phyloP scores from a whole-genome alignment of 2,329 filamentous ascomycete genomes.

The Cladosporium cucumerinum region DNA sequence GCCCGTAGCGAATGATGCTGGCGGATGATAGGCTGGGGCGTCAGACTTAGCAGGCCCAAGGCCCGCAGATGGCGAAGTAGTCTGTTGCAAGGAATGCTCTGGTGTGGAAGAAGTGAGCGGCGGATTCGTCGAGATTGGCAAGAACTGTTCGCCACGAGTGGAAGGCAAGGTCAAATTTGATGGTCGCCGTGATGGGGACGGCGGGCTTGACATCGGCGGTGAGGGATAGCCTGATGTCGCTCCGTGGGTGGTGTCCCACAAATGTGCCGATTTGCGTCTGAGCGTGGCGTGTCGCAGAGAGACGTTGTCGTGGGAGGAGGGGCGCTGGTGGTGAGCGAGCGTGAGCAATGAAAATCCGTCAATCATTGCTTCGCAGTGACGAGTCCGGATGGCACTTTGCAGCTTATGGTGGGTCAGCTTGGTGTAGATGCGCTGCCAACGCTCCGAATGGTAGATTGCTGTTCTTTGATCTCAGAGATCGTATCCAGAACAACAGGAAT shows the following conservation, averaged over 20 bases:
- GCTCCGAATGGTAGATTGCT: neutral
- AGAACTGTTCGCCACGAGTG: neutral
- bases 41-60: neutral
- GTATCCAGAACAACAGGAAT: neutral
- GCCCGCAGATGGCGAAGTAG: neutral
- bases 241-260: neutral
- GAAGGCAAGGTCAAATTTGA: slow-evolving; percentile 15
- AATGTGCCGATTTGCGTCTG: slow-evolving; percentile 15
- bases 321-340: slow-evolving; percentile 10
- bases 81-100: neutral
- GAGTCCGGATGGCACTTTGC: neutral
- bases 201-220: slow-evolving; percentile 52
- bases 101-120: neutral
- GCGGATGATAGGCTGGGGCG: neutral
- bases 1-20: slow-evolving; percentile 6
- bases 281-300: slow-evolving; percentile 8
- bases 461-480: neutral
- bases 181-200: slow-evolving; percentile 36
- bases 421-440: neutral
- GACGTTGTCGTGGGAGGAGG: neutral
- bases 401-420: slow-evolving; percentile 1
- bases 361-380: slow-evolving; percentile 13
- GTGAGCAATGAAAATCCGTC: slow-evolving; percentile 3
- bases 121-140: neutral
- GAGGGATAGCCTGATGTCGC: slow-evolving; percentile 41